A percentile compares a stretch with the other conserved stretches of the same genome.
Evolutionary conservation across 306 rosid genomes (phyloP).

Genomic region (Cucurbita argyrosperma): DNA sequence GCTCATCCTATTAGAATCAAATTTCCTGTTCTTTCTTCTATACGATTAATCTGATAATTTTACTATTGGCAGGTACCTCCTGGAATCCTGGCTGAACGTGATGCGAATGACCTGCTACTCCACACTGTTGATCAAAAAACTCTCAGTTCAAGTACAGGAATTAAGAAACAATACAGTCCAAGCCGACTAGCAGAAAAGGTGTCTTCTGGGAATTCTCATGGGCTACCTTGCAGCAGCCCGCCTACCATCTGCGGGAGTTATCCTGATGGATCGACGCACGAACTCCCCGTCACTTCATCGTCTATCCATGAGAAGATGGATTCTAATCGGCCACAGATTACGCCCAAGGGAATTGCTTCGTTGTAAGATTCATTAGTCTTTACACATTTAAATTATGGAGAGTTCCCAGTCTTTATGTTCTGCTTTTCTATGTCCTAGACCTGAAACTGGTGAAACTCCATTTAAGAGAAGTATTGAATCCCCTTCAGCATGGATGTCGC

Average conservation of each 20-base stretch:
- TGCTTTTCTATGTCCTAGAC: slow-evolving; percentile 21
- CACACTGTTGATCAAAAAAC: slow-evolving; percentile 37
- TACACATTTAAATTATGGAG: not conserved
- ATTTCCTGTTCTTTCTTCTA: no score
- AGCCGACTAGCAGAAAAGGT: slow-evolving; percentile 22
- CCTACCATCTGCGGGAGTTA: no score
- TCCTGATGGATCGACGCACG: slow-evolving; percentile 7
- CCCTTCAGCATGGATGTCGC: slow-evolving; percentile 98
- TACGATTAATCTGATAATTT: not conserved
- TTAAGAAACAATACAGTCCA: slow-evolving; percentile 21
- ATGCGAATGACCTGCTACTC: slow-evolving; percentile 41
- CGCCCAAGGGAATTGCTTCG: slow-evolving; percentile 24
- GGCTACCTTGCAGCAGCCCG: no score
- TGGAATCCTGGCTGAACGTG: slow-evolving; percentile 48
- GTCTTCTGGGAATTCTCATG: not conserved
- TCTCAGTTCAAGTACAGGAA: slow-evolving; percentile 21
- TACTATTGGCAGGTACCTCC: slow-evolving; percentile 23
- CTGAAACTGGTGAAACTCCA: slow-evolving; percentile 72
- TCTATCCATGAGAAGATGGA: slow-evolving; percentile 23
- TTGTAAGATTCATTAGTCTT: slow-evolving; percentile 35
- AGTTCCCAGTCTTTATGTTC: not conserved
- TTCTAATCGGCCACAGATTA: slow-evolving; percentile 24
- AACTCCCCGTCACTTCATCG: slow-evolving; percentile 29
- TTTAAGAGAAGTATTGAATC: slow-evolving; percentile 83
- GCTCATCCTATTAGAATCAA: no score